Base-by-base conservation (phyloP, 495 filamentous ascomycete genomes). In the Aspergillus sclerotiicarbonarius region DNA sequence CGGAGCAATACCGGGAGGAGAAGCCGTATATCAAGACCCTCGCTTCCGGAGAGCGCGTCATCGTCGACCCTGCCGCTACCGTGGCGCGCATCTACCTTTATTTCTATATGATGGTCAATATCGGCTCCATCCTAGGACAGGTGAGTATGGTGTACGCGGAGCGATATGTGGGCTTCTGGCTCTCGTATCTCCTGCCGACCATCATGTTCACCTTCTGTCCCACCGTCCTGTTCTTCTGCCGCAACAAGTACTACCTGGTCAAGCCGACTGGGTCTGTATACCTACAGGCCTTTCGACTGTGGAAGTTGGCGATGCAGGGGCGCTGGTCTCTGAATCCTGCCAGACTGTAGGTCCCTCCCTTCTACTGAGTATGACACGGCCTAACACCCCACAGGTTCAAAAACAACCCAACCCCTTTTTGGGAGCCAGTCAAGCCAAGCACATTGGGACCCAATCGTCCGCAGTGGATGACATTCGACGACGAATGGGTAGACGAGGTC, bases 101-200 rank as follows among this genome's bases (percentile, higher is more conserved):
- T 66, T 77, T 75, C 64, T 77, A 76, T 60, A 43, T 73, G 60
- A 87, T 88, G 72, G 86, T 92, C 79, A 90, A 90, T 64, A 64
- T 88, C 44, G 87, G 87, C 41, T 74, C 84, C 1, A 64, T 88
- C 12, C 33, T 73, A 30, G 84, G 76, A 16, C 71, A 75, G 59
- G 61, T 80, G 44, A 65, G 63, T 37, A 80, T 86, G 83, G 80
- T 83, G 15, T 88, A 87, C 62, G 80, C 80, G 16, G 86, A 88
- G 69, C 82, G 87, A 57, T 89, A 89, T 53, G 84, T 91, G 54
- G 89, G 89, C 19, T 92, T 90, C 75, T 92, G 83, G 78, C 77
- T 90, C 21, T 78, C 86, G 0, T 88, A 67, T 68, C 72, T 79
- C 2, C 71, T 88, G 20, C 86, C 87, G 7, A 88, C 85, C 1